Base-by-base conservation (phyloP, 2,329 filamentous ascomycete species). In the Aspergillus alliaceus region DNA sequence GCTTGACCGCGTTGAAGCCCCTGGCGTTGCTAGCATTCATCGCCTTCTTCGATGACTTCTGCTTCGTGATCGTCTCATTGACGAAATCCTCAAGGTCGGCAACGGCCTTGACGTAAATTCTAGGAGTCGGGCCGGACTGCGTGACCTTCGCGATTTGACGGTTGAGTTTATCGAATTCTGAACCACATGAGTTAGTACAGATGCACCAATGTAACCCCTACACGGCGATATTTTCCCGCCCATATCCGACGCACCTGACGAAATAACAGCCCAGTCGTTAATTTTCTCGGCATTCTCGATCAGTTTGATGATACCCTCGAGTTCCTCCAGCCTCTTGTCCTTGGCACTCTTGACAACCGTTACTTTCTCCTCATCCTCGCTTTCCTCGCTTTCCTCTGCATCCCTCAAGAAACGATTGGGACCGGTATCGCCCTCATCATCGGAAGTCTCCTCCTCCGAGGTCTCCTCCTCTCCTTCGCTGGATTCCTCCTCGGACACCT, bases 201-300 rank as follows among this genome's bases (percentile, higher is more conserved):
- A 32, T 25, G 29, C 15, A 22, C 44, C n/a, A 14, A n/a, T 2
- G 9, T 22, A 8, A 18, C n/a, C 15, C 39, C 39, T 42, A 29
- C 40, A 42, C 29, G 9, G 20, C 29, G 18, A n/a, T 12, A 34
- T 27, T 6, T 15, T 24, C 24, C 47, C 29, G 24, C 37, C 18
- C 22, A 24, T 14, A 42, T 32, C 42, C 25, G 37, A 55, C 88
- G 70, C 84, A 96, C 93, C 92, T 72, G 86, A 85, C 61, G 91
- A 90, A 66, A 98, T 96, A 62, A 93, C 88, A 65, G 89, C 90
- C 95, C 95, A 99, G 79, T 99, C 95, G 72, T 90, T 92, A 72
- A 98, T 99, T 84, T 96, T 98, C 78, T 95, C 84, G 61, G 91
- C 93, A 80, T 99, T 99, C 75, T 98, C 93, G 71, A 99, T 98